Evolutionary conservation across 176 grass and related monocot species (phyloP).

Genomic region (Lolium perenne): DNA sequence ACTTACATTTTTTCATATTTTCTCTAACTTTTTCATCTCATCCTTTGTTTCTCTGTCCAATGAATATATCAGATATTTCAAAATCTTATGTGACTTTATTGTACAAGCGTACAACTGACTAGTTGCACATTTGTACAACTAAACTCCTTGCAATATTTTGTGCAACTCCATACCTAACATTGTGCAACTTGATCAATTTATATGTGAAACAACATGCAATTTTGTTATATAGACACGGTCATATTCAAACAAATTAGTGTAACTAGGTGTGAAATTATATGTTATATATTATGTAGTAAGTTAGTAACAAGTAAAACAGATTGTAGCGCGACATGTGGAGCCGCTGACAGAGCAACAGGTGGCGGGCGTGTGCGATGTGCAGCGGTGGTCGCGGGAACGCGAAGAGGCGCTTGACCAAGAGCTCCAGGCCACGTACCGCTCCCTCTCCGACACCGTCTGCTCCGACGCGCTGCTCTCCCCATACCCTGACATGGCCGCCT

Average conservation of each 20-base stretch:
- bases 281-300: background rate
- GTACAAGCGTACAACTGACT: too few relatives aligned
- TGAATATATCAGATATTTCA: too few relatives aligned
- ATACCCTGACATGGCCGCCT: conserved; percentile 46
- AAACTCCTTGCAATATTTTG: too few relatives aligned
- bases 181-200: too few relatives aligned
- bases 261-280: background rate
- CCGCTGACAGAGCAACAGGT: conserved; percentile 52
- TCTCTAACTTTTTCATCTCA: too few relatives aligned
- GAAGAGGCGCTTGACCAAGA: conserved; percentile 60
- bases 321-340: conserved; percentile 49
- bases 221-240: background rate
- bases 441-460: conserved; percentile 49
- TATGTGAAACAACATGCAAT: too few relatives aligned
- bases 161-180: too few relatives aligned
- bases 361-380: conserved; percentile 45
- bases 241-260: background rate
- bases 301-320: background rate
- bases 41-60: too few relatives aligned
- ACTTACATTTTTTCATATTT: too few relatives aligned
- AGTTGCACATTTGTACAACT: too few relatives aligned
- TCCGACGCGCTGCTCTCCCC: conserved; percentile 48
- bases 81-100: too few relatives aligned
- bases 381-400: conserved; percentile 47
- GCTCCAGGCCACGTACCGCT: conserved; percentile 45